Percentiles rank a stretch among this genome's conserved stretches.
Conservation (phyloP, 352 stramenopile species). For the Phytophthora fragariae region DNA sequence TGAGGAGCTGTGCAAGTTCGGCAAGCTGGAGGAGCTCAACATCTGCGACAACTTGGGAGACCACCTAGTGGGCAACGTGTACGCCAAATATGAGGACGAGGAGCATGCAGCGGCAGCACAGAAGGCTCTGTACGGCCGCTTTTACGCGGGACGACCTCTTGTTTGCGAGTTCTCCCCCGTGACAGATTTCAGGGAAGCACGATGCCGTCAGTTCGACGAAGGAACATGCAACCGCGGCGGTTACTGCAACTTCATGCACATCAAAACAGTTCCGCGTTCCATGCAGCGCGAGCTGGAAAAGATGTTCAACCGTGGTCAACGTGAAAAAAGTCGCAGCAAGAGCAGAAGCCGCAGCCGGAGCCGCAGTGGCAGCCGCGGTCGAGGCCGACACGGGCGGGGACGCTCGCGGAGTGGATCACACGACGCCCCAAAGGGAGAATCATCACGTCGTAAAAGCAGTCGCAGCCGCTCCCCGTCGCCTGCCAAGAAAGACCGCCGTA, state of each 20-base stretch:
- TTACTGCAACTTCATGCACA: conserved; percentile 99
- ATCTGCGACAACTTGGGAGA: conserved; percentile 99
- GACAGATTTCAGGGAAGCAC: conserved; percentile 98
- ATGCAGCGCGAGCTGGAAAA: conserved; percentile 89
- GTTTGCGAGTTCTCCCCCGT: conserved; percentile 99
- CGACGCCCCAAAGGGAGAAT: conserved; percentile 51
- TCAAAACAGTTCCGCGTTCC: conserved; percentile 89
- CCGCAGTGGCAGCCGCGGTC: conserved; percentile 46
- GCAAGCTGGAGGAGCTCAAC: conserved; percentile 98
- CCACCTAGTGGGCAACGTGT: conserved; percentile 99
- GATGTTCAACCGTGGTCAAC: conserved; percentile 78
- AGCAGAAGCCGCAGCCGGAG: conserved; percentile 63
- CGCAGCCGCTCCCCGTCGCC: conserved; percentile 56
- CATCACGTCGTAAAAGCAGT: conserved; percentile 52
- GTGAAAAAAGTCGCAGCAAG: conserved; percentile 53
- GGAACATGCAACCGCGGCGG: conserved; percentile 96
- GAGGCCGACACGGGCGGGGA: conserved; percentile 45
- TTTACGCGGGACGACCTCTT: conserved; percentile 96
- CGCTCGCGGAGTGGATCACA: conserved; percentile 59
- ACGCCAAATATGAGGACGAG: conserved; percentile 99
- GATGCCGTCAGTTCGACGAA: conserved; percentile 99
- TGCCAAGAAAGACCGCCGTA: conserved; percentile 50
- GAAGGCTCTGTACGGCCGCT: conserved; percentile 96
- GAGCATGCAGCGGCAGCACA: conserved; percentile 97
- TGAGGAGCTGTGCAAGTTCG: conserved; percentile 98